These are phyloP conservation scores for Pichia sp. DNA, from an alignment of 1,139 yeast species.

Conservation along the genomic window DNA sequence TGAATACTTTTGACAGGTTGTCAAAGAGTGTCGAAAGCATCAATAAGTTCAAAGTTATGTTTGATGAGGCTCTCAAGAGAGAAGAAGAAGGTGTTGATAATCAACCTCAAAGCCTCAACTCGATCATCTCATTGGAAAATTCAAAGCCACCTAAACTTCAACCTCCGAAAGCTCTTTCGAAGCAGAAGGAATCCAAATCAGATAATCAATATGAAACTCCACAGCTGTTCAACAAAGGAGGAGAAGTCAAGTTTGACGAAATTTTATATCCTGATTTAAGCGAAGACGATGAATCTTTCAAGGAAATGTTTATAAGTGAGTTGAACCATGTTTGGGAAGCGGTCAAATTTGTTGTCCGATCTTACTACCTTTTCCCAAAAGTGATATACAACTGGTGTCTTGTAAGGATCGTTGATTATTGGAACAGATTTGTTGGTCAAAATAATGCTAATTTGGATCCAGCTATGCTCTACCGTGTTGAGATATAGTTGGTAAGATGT, in stretches of 20 bases:
- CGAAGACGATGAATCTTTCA: slow-evolving; percentile 7
- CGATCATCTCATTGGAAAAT: too few species aligned
- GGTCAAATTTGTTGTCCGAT: slow-evolving; percentile 50
- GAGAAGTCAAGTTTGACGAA: slow-evolving; percentile 12
- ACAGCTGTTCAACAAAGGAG: slow-evolving; percentile 8
- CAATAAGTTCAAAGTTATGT: slow-evolving; percentile 56
- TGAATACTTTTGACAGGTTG: slow-evolving; percentile 87
- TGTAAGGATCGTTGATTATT: slow-evolving; percentile 43
- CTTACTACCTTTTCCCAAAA: slow-evolving; percentile 67
- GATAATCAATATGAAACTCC: slow-evolving; percentile 6
- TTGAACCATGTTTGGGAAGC: slow-evolving; percentile 54
- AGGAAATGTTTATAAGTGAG: slow-evolving; percentile 46
- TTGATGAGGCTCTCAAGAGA: slow-evolving; percentile 26
- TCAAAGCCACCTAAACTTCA: too few species aligned
- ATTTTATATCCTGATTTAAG: slow-evolving; percentile 15
- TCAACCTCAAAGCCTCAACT: too few species aligned
- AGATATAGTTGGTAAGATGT: slow-evolving; percentile 1
- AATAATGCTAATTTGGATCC: slow-evolving; percentile 24
- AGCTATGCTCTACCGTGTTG: slow-evolving; percentile 19
- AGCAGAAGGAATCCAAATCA: too few species aligned
- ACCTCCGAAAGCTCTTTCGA: too few species aligned
- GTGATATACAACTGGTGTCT: slow-evolving; percentile 45
- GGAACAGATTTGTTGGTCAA: slow-evolving; percentile 70
- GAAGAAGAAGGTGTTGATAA: slow-evolving; percentile 19
- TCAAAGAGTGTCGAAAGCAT: slow-evolving; percentile 78